Evolutionary conservation across 2,329 filamentous ascomycete genomes (phyloP), one percentile per base, ranked within the genome.

Genomic region (Colletotrichum destructivum): DNA sequence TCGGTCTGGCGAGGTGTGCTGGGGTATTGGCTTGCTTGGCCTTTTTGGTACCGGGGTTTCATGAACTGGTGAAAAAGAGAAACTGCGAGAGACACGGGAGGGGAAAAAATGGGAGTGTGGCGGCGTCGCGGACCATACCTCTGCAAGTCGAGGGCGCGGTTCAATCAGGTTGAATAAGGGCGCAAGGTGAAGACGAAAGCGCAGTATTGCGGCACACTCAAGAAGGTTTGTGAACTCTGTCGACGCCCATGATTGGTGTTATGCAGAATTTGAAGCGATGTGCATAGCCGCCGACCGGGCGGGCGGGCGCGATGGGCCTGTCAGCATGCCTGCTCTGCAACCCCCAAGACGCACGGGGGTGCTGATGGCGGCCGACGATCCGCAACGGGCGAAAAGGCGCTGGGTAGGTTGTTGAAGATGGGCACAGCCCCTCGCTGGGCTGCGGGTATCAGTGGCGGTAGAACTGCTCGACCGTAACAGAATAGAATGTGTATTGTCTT

Each of bases 211-310:
- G 35, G 42, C 23, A 65, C 44, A 57, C 55, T 26, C 15, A 56
- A 52, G 54, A 38, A 51, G 46, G 26, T 62, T 71, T 68, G 51
- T 71, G 57, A 71, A 62, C 40, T 46, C 46, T 57, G 26, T 47
- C 18, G 51, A 55, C 21, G 18, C 42, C 44, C 5, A 44, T 59
- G 56, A 67, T 71, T 71, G 69, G 69, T 55, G 46, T 71, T 67
- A 71, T 71, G 63, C 64, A 71, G 56, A 12, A n/a, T 68, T 35
- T 21, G 69, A 71, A 71, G 69, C 69, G 69, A 71, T 71, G 69
- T 71, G 69, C 69, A 71, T 71, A 71, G 63, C 69, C 69, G 69
- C 69, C 64, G 64, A 71, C 64, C 69, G 54, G 56, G 44, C 57
- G 23, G 63, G 64, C 57, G 68, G 68, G 68, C 57, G 63, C 63